Conservation (phyloP, 192 early-diverging fungal species). For the Chytriomyces hyalinus region DNA sequence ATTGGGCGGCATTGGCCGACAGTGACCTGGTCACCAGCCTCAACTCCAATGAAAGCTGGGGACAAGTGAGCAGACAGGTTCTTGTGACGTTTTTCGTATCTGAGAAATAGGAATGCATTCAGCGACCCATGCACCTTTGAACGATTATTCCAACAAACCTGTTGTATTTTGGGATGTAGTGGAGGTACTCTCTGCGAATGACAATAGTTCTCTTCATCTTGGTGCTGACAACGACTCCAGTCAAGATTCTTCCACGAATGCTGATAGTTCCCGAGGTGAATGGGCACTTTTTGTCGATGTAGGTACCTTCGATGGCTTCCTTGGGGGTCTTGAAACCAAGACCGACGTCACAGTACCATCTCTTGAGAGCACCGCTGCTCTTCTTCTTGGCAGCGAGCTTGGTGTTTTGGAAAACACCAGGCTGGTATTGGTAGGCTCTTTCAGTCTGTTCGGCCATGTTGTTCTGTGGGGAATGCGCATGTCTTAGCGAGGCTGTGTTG, state of each 20-base stretch:
- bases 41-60: conserved; percentile 92
- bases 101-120: neutral
- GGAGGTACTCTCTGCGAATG: conserved; percentile 98
- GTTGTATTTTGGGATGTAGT: conserved; percentile 99
- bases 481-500: too few species aligned
- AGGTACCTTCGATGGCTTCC: conserved; percentile 94
- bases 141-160: conserved; percentile 48
- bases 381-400: conserved; percentile 75
- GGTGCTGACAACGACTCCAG: conserved; percentile 87
- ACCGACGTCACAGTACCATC: conserved; percentile 99
- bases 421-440: conserved; percentile 97
- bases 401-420: conserved; percentile 90
- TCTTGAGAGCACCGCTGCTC: conserved; percentile 62
- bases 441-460: conserved; percentile 71
- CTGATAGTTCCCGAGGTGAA: conserved; percentile 91
- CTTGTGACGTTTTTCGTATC: conserved; percentile 99
- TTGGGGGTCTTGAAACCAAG: conserved; percentile 99
- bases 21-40: conserved; percentile 88
- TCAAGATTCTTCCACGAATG: conserved; percentile 98
- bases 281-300: conserved; percentile 99
- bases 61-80: conserved; percentile 97
- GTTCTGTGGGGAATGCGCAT: too few species aligned
- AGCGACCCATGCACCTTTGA: neutral
- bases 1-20: conserved; percentile 99
- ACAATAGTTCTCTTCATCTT: conserved; percentile 99